Evolutionary conservation across 495 filamentous ascomycete species (phyloP).

Genomic region (Aspergillus taichungensis): DNA sequence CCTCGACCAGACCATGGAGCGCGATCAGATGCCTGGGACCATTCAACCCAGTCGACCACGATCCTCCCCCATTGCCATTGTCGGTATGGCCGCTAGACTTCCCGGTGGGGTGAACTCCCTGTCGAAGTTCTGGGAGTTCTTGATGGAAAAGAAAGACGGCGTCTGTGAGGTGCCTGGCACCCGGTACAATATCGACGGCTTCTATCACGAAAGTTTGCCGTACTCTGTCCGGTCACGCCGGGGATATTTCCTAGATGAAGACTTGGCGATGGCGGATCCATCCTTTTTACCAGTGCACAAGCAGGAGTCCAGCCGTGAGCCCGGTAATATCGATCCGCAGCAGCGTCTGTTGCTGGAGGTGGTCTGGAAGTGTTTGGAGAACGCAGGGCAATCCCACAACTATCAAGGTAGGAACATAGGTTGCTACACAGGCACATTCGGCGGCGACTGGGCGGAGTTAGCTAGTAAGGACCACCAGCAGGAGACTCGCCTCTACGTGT

Average conservation of each 20-base stretch:
- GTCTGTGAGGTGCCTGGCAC: constrained; percentile 16
- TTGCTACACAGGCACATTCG: constrained; percentile 8
- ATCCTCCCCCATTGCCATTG: constrained; percentile 28
- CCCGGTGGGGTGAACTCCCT: constrained; percentile 25
- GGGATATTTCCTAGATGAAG: constrained; percentile 41
- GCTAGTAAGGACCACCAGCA: no score
- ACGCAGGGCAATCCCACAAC: constrained; percentile 26
- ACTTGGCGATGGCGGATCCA: constrained; percentile 4
- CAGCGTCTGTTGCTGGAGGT: constrained; percentile 47
- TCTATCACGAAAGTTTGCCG: constrained; percentile 6
- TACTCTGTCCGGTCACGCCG: constrained; percentile 16
- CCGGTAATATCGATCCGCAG: constrained; percentile 37
- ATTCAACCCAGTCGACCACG: no score
- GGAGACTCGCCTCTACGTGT: no score
- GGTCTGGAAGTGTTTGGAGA: constrained; percentile 17
- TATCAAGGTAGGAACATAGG: constrained; percentile 34
- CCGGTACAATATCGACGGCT: constrained; percentile 24
- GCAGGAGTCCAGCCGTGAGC: constrained; percentile 19
- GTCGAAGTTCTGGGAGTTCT: constrained; percentile 26
- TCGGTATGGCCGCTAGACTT: constrained; percentile 31
- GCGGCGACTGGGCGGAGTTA: no score
- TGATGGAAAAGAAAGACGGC: constrained; percentile 24
- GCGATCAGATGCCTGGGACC: no score
- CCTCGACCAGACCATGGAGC: no score
- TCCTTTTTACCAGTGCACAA: constrained; percentile 29